Evolutionary conservation across 73 alveolate genomes (phyloP).

Genomic region (Uronychia setigera): DNA sequence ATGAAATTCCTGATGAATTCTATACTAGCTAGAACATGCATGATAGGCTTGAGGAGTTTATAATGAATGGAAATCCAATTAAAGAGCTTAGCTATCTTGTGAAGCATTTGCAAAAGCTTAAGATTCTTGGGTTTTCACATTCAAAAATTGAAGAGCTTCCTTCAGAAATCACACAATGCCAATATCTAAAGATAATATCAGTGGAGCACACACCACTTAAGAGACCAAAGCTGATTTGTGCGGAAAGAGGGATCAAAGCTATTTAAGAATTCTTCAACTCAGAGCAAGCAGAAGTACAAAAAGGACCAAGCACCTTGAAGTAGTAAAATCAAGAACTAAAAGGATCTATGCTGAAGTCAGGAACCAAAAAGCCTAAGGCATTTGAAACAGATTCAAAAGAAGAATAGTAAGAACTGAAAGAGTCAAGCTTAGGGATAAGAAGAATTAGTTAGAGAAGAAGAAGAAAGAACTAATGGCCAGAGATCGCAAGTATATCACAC

Average conservation of each 20-base stretch:
- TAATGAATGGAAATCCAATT: slow-evolving; percentile 32
- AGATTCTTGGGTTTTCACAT: slow-evolving; percentile 37
- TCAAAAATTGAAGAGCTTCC: slow-evolving; percentile 43
- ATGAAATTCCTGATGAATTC: slow-evolving; percentile 26
- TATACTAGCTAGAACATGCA: neutral
- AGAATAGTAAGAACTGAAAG: neutral
- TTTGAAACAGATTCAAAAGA: neutral
- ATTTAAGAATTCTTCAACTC: slow-evolving; percentile 22
- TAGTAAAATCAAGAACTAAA: no score
- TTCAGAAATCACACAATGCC: slow-evolving; percentile 6
- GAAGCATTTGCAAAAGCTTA: slow-evolving; percentile 9
- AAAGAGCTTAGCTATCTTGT: slow-evolving; percentile 18
- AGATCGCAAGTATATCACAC: neutral
- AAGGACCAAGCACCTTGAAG: slow-evolving; percentile 2
- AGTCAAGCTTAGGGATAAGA: neutral
- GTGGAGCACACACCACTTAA: slow-evolving; percentile 50
- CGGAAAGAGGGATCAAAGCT: slow-evolving; percentile 53
- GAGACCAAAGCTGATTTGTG: slow-evolving; percentile 35
- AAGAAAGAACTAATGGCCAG: neutral
- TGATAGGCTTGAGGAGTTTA: slow-evolving; percentile 10
- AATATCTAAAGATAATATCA: slow-evolving; percentile 9
- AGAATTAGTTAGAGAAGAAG: neutral
- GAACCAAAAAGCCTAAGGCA: neutral
- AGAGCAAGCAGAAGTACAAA: slow-evolving; percentile 14
- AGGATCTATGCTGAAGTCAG: no score